A percentile compares a stretch with the other conserved stretches of the same genome.
These are phyloP conservation scores for Dothideomycetes sp. DNA, from an alignment of 2,329 filamentous ascomycete genomes.

Conservation along the genomic window DNA sequence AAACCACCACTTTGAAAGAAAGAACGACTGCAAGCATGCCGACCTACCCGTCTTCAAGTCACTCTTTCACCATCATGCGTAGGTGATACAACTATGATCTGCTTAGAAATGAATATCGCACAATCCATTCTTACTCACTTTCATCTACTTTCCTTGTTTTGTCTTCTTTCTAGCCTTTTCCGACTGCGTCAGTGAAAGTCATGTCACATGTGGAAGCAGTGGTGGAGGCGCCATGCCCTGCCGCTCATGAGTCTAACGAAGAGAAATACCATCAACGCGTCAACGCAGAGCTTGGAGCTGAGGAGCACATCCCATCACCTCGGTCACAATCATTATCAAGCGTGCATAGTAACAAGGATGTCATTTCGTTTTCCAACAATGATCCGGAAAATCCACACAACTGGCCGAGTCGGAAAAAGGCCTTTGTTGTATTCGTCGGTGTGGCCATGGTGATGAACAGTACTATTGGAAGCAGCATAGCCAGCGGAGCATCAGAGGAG, in stretches of 20 bases:
- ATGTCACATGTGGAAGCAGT: not conserved
- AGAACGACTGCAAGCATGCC: too few relatives aligned
- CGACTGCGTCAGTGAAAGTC: too few relatives aligned
- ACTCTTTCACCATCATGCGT: too few relatives aligned
- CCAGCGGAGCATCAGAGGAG: slow-evolving; percentile 52
- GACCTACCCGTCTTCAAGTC: too few relatives aligned
- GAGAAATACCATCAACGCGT: not conserved
- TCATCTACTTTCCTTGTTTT: too few relatives aligned
- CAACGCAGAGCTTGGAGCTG: not conserved
- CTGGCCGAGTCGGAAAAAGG: slow-evolving; percentile 33
- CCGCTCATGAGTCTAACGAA: not conserved
- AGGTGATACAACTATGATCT: too few relatives aligned
- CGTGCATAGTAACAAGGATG: slow-evolving; percentile 17
- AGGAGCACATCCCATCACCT: not conserved
- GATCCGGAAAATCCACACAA: slow-evolving; percentile 19
- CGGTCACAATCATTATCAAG: not conserved
- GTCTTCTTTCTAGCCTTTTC: too few relatives aligned
- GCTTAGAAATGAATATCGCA: too few relatives aligned
- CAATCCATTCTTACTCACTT: too few relatives aligned
- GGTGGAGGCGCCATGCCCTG: not conserved
- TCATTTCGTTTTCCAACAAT: slow-evolving; percentile 32
- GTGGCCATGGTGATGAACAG: slow-evolving; percentile 57
- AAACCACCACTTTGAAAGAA: too few relatives aligned
- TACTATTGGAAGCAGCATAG: slow-evolving; percentile 56
- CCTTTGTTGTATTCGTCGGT: slow-evolving; percentile 44